Percentiles rank a stretch among this genome's conserved stretches.
phyloP scores from a whole-genome alignment of 257 asterid genomes.

The Solanum piurae region DNA sequence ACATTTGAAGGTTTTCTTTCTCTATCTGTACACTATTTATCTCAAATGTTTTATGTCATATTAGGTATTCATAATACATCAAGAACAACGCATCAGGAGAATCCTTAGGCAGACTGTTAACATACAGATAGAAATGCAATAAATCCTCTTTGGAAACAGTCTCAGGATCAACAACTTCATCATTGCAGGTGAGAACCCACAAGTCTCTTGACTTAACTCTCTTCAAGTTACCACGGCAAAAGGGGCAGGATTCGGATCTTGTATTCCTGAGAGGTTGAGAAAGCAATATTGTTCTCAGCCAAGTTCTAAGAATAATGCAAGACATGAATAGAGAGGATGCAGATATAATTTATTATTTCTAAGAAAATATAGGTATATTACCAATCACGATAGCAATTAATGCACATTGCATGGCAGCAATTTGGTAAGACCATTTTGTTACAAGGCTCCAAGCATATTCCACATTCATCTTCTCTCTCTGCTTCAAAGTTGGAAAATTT shows the following conservation, averaged over 20 bases:
- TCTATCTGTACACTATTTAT: conserved; percentile 23
- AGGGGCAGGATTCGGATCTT: conserved; percentile 83
- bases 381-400: conserved; percentile 87
- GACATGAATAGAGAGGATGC: neutral
- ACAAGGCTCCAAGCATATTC: conserved; percentile 82
- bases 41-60: conserved; percentile 25
- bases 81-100: conserved; percentile 68
- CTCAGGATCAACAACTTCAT: conserved; percentile 57
- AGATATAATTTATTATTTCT: neutral
- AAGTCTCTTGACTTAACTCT: conserved; percentile 68
- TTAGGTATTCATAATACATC: conserved; percentile 63
- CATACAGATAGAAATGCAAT: conserved; percentile 53
- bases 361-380: conserved; percentile 22
- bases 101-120: conserved; percentile 65
- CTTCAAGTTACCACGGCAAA: conserved; percentile 73
- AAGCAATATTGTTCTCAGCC: neutral
- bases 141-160: conserved; percentile 52
- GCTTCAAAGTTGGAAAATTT: conserved; percentile 22
- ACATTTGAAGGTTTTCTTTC: conserved; percentile 46
- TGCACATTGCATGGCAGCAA: conserved; percentile 95
- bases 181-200: conserved; percentile 73
- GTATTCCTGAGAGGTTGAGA: conserved; percentile 43
- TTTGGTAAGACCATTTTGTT: conserved; percentile 81
- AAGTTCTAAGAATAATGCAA: neutral
- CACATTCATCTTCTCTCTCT: conserved; percentile 56